These are phyloP conservation scores for Astragalus membranaceus DNA, from an alignment of 306 rosid species.

Conservation along the genomic window DNA sequence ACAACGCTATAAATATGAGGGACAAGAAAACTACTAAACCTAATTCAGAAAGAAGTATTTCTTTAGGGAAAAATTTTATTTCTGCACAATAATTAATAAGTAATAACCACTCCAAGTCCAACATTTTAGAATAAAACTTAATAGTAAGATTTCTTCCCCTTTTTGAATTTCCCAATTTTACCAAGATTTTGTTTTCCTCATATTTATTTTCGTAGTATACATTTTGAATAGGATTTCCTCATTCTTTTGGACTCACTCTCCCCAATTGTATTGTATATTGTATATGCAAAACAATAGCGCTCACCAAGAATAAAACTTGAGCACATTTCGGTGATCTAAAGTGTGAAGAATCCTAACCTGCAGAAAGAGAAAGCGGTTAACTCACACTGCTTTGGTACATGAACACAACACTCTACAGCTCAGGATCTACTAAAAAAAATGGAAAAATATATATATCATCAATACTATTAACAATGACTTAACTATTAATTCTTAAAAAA, in stretches of 20 bases:
- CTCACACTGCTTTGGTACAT: background rate
- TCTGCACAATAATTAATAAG: background rate
- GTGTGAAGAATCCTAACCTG: slow-evolving; percentile 95
- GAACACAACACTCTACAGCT: slow-evolving; percentile 1
- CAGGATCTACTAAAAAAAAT: background rate
- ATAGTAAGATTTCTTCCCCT: background rate
- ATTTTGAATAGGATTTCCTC: background rate
- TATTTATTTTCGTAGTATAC: background rate
- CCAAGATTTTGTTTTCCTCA: background rate
- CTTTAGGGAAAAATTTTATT: background rate
- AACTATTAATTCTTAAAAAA: background rate
- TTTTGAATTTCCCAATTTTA: background rate
- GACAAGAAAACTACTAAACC: background rate
- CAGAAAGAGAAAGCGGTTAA: background rate
- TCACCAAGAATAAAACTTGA: slow-evolving; percentile 78
- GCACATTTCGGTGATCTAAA: slow-evolving; percentile 70
- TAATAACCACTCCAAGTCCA: background rate
- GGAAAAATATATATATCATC: background rate
- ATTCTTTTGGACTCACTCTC: background rate
- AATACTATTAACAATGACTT: background rate
- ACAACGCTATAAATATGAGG: background rate
- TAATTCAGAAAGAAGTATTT: background rate
- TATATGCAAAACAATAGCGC: background rate
- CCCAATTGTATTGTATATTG: too few species aligned
- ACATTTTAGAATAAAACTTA: background rate